Evolutionary conservation across 805 yeast genomes (phyloP).

Genomic region (Diddensiella santjacobensis): DNA sequence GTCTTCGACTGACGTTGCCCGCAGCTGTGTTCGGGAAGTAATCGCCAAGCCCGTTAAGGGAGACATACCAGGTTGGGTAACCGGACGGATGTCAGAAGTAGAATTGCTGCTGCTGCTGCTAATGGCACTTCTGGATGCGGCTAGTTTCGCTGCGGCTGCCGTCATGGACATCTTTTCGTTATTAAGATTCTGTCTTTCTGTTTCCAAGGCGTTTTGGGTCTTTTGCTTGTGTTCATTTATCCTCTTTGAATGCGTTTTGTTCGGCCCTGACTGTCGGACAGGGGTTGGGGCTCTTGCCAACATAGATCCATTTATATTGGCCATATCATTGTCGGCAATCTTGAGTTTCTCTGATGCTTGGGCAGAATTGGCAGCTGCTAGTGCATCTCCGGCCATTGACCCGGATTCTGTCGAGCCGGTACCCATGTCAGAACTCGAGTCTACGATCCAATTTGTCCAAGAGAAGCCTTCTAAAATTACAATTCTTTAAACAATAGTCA

Average conservation of each 20-base stretch:
- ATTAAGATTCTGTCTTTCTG: not conserved
- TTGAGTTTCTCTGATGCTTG: not conserved
- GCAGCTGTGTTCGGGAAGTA: not conserved
- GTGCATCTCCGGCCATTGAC: not conserved
- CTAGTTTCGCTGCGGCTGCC: conserved; percentile 11
- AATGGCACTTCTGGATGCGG: conserved; percentile 1
- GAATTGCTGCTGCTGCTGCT: not conserved
- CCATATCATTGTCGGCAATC: not conserved
- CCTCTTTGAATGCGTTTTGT: conserved; percentile 1
- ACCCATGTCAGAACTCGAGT: no score
- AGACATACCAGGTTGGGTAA: not conserved
- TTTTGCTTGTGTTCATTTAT: conserved; percentile 4
- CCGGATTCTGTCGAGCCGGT: not conserved
- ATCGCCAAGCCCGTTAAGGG: not conserved
- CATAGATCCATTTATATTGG: not conserved
- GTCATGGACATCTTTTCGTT: not conserved
- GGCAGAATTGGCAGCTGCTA: not conserved
- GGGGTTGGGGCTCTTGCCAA: not conserved
- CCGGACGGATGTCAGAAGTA: not conserved
- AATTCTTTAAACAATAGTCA: no score
- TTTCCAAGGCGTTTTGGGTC: not conserved
- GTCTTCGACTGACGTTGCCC: conserved; percentile 8
- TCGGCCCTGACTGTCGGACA: conserved; percentile 9
- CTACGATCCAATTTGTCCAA: no score
- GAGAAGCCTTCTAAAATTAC: no score